Evolutionary conservation across 2,329 filamentous ascomycete species (phyloP), one percentile per base, ranked within the genome.

Genomic region (Sclerotinia minor): DNA sequence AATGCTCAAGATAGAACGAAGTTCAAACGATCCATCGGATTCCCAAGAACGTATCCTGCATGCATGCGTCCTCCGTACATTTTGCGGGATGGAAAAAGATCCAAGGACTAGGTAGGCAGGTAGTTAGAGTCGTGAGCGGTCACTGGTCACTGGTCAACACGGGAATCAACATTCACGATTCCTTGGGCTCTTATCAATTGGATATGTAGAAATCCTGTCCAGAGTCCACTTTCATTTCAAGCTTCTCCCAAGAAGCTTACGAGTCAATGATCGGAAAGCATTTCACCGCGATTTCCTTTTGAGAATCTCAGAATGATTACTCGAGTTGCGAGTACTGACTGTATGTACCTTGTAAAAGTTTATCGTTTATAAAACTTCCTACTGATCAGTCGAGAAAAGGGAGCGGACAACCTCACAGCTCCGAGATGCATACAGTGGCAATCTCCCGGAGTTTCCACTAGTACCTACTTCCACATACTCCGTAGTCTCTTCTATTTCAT

Each of bases 31-130:
- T 29, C 26, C 19, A 21, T 54, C 29, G 19, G 11, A 35, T 35
- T 54, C 52, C 52, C 52, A 54, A 19, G 26, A 54, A 26, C 24
- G 9, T 54, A 54, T 41, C 38, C 38, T 54, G 52, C 52, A 35
- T 54, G 52, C 52, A 38, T 38, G 35, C 32, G 32, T 7, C 5
- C 32, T 35, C 5, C 32, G 32, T 35, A 35, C 38, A 21, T 19
- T 32, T 41, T 15, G 52, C 26, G 50, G n/a, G 50, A 53, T 54
- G 52, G n/a, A n/a, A n/a, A n/a, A 35, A 54, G 11, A n/a, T 9
- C 35, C 35, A 35, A 35, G 35, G 8, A 35, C 35, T 35, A 35
- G 35, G 7, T 35, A 35, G 35, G 35, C 1, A 32, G 11, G 13
- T 9, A 11, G 13, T 41, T 35, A 54, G 26, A 54, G 32, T 54